These are phyloP conservation scores for Cucumis hystrix DNA, from an alignment of 306 rosid genomes.

Conservation along the genomic window DNA sequence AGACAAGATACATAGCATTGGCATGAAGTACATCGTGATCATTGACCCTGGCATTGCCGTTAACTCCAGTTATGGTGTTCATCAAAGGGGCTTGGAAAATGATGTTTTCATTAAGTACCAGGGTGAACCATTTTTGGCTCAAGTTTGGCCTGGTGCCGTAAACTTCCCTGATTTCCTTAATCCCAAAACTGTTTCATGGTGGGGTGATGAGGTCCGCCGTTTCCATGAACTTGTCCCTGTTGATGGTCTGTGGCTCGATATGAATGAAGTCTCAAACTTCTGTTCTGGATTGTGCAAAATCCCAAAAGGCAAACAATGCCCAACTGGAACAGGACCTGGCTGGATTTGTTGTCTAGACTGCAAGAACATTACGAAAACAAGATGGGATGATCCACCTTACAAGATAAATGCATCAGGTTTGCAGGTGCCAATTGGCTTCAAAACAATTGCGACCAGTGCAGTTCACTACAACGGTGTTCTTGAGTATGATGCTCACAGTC, in stretches of 20 bases:
- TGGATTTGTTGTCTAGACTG: slow-evolving; percentile 93
- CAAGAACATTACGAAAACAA: slow-evolving; percentile 68
- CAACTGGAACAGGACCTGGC: slow-evolving; percentile 61
- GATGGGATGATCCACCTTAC: slow-evolving; percentile 97
- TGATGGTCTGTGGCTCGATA: slow-evolving; percentile 96
- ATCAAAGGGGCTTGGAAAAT: slow-evolving; percentile 60
- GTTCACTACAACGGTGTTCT: slow-evolving; percentile 74
- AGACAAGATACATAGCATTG: slow-evolving; percentile 65
- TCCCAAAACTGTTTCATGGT: slow-evolving; percentile 81
- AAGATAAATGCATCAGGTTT: slow-evolving; percentile 83
- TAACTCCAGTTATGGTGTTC: slow-evolving; percentile 57
- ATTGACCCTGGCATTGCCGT: slow-evolving; percentile 81
- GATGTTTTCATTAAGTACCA: slow-evolving; percentile 88
- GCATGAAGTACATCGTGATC: slow-evolving; percentile 87
- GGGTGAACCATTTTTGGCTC: slow-evolving; percentile 79
- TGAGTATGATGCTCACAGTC: slow-evolving; percentile 94
- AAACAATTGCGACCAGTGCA: slow-evolving; percentile 93
- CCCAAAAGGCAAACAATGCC: slow-evolving; percentile 60
- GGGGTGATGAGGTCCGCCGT: slow-evolving; percentile 66
- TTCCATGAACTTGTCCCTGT: slow-evolving; percentile 93
- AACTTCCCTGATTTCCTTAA: slow-evolving; percentile 89
- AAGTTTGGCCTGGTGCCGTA: slow-evolving; percentile 97
- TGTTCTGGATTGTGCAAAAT: slow-evolving; percentile 78
- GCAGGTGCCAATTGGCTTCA: slow-evolving; percentile 68
- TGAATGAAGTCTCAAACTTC: slow-evolving; percentile 86